These are phyloP conservation scores for Ochromonas danica DNA, from an alignment of 108 stramenopile genomes.

Conservation along the genomic window DNA sequence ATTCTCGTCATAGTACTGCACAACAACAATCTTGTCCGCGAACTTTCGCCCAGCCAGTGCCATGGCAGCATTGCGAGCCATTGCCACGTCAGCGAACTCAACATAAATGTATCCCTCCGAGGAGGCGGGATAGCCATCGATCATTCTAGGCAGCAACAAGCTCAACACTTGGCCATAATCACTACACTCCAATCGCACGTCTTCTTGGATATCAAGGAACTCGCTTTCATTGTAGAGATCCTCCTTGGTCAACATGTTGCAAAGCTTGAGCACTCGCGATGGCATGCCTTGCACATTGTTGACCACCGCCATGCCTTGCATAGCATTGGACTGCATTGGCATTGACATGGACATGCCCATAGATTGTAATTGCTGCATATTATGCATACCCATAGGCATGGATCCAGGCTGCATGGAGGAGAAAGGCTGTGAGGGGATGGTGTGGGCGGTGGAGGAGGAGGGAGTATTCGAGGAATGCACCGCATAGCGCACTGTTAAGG, in stretches of 20 bases:
- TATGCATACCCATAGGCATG: constrained; percentile 24
- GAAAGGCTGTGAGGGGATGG: too few relatives aligned
- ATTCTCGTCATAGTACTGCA: too few relatives aligned
- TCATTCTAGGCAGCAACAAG: constrained; percentile 29
- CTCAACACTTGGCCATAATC: constrained; percentile 40
- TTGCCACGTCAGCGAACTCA: not conserved
- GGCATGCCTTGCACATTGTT: too few relatives aligned
- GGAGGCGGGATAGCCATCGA: not conserved
- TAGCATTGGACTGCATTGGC: not conserved
- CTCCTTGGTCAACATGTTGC: constrained; percentile 93
- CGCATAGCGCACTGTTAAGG: constrained; percentile 78
- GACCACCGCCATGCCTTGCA: too few relatives aligned
- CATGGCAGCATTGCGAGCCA: constrained; percentile 1
- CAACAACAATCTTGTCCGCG: constrained; percentile 9
- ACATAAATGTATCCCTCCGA: constrained; percentile 29
- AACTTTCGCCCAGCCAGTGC: constrained; percentile 22
- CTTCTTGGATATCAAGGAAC: constrained; percentile 69
- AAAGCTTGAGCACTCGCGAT: constrained; percentile 73
- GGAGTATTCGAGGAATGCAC: too few relatives aligned
- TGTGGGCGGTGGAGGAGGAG: too few relatives aligned
- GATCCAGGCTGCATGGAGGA: not conserved
- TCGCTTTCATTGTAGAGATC: constrained; percentile 81
- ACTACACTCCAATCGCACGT: constrained; percentile 73
- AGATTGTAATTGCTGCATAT: constrained; percentile 42
- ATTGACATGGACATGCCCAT: constrained; percentile 34